Evolutionary conservation across 129 eudicot species (phyloP).

Genomic region (Ambrosia trifida): DNA sequence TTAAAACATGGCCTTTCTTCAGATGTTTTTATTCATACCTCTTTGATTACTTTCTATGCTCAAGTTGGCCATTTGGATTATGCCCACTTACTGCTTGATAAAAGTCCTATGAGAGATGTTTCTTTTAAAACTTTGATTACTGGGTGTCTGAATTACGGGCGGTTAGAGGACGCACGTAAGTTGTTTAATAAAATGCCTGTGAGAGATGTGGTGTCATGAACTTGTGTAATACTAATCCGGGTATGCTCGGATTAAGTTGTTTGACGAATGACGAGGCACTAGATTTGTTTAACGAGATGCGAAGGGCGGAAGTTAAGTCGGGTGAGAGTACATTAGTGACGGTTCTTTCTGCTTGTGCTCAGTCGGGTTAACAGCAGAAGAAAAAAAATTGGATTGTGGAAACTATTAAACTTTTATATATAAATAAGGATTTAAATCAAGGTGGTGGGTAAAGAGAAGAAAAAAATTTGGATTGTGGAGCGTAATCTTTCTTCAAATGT

Average conservation of each 20-base stretch:
- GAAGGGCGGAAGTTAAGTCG: constrained; percentile 45
- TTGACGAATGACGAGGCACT: constrained; percentile 47
- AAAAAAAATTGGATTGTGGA: constrained; percentile 40
- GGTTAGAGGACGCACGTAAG: constrained; percentile 41
- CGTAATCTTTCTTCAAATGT: constrained; percentile 45
- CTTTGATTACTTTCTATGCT: constrained; percentile 56
- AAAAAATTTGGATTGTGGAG: constrained; percentile 40
- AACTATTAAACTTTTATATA: no score
- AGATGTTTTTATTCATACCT: constrained; percentile 47
- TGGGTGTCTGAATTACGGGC: constrained; percentile 51
- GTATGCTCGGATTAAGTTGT: constrained; percentile 39
- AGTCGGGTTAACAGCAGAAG: constrained; percentile 47
- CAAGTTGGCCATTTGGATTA: constrained; percentile 57
- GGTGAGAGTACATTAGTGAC: constrained; percentile 57
- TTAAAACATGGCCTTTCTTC: constrained; percentile 31
- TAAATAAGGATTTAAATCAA: no score
- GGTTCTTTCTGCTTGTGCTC: constrained; percentile 70
- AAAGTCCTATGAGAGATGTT: constrained; percentile 55
- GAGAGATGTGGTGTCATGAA: constrained; percentile 74
- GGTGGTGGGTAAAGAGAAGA: no score
- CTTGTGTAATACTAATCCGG: constrained; percentile 58
- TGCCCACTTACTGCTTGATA: constrained; percentile 59
- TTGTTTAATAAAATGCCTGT: constrained; percentile 56
- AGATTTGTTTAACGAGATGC: constrained; percentile 56
- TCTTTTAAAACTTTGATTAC: constrained; percentile 66